These are phyloP conservation scores for Teunomyces gatunensis DNA, from an alignment of 805 yeast species.

Conservation along the genomic window DNA sequence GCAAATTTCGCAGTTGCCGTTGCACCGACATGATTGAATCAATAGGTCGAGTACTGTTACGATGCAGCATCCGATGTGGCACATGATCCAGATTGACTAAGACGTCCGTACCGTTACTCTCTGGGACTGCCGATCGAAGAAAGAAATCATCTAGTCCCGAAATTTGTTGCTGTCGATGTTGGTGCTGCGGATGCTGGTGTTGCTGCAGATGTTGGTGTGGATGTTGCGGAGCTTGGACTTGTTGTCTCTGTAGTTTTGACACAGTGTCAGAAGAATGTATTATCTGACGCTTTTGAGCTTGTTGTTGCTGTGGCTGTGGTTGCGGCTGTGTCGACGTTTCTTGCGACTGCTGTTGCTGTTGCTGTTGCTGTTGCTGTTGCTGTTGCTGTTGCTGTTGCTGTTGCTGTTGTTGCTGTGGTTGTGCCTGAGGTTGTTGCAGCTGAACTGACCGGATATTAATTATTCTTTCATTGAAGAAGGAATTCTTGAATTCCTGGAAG, in stretches of 20 bases:
- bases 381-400: neutral
- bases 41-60: neutral
- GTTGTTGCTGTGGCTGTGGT: slow-evolving; percentile 5
- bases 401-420: slow-evolving; percentile 7
- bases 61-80: neutral
- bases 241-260: neutral
- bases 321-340: slow-evolving; percentile 7
- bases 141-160: slow-evolving; percentile 13
- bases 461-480: slow-evolving; percentile 41
- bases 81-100: neutral
- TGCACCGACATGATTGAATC: neutral
- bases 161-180: slow-evolving; percentile 1
- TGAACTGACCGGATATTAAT: slow-evolving; percentile 21
- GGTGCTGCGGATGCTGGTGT: slow-evolving; percentile 3
- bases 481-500: slow-evolving; percentile 42
- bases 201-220: slow-evolving; percentile 1
- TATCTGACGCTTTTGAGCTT: slow-evolving; percentile 3
- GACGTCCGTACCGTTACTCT: neutral
- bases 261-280: neutral
- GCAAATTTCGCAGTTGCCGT: slow-evolving; percentile 1
- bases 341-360: slow-evolving; percentile 5
- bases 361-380: slow-evolving; percentile 6
- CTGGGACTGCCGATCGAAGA: slow-evolving; percentile 6
- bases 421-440: slow-evolving; percentile 3
- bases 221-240: slow-evolving; percentile 2